Base-by-base conservation (phyloP, 164 flowering plant species). In the Aristolochia contorta region DNA sequence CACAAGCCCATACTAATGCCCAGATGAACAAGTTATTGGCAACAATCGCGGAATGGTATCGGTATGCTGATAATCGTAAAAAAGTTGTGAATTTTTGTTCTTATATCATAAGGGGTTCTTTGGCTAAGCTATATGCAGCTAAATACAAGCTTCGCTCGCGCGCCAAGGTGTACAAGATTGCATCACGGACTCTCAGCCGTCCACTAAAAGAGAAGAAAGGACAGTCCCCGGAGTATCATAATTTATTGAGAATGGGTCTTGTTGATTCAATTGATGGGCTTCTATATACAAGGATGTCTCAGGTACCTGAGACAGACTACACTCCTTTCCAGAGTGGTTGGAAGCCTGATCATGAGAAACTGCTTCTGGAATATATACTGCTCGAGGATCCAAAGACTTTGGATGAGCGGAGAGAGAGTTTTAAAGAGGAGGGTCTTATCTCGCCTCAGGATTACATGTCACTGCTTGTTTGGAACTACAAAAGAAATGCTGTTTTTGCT, bases 41-140 rank as follows among this genome's bases (percentile, higher is more conserved):
- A 12, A 82, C 96, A 2, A 86, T 93, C 82, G 97, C 82, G 63
- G 98, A 90, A 72, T 90, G 97, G 97, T 90, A 82, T 61, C 67
- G 86, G 55, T 93, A 77, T 76, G 94, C 97, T 13, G 98, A 93
- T 72, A 90, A 93, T 64, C 67, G 97, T 49, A 93, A 87, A 77
- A 93, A 93, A 58, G 66, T 88, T 27, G 98, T 93, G 58, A 90
- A 93, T 63, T 93, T 90, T 47, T 87, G 91, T 68, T 90, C 98
- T 18, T 92, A 92, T 65, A 92, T 92, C 47, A 47, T 93, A 37
- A 79, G 98, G 71, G 98, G 98, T 59, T 93, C 98, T 27, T 82
- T 93, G 64, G 98, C 98, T 30, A 93, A 93, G 81, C 90, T 93
- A 23, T 93, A 93, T 79, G 98, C 97, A 71, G 98, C 97, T 32